phyloP scores from a whole-genome alignment of 164 flowering plant genomes.

The Berberis thunbergii region DNA sequence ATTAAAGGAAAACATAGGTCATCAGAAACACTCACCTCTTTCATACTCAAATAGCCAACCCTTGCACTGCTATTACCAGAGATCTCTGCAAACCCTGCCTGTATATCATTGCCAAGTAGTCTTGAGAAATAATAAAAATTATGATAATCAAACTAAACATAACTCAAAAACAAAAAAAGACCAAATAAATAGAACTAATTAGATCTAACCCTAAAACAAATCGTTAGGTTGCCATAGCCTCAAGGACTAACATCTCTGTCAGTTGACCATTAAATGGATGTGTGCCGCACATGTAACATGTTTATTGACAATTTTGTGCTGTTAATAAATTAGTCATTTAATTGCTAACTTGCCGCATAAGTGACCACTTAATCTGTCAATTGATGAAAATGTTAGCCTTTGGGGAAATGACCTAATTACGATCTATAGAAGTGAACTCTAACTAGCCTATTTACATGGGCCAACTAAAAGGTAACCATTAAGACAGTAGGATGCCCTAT shows the following conservation, averaged over 20 bases:
- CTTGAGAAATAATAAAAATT: conserved; percentile 5
- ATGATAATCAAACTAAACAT: background rate
- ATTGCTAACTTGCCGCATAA: background rate
- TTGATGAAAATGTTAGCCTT: too few relatives aligned
- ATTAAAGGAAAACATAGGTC: background rate
- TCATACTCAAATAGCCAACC: conserved; percentile 62
- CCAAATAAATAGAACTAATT: background rate
- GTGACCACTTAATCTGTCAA: background rate
- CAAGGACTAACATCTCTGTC: background rate
- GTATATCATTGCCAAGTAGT: conserved; percentile 41
- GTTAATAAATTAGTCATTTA: background rate
- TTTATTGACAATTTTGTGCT: background rate
- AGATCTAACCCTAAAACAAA: background rate
- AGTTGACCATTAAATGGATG: too few relatives aligned
- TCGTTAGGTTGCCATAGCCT: background rate
- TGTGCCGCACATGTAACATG: background rate
- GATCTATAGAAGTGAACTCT: too few relatives aligned
- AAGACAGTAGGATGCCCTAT: too few relatives aligned
- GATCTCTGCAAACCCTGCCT: conserved; percentile 98
- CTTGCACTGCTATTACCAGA: conserved; percentile 62
- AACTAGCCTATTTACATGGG: too few relatives aligned
- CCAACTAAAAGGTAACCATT: too few relatives aligned
- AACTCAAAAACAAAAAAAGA: background rate
- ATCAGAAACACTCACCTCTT: conserved; percentile 46
- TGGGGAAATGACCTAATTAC: too few relatives aligned